Conservation (phyloP, 108 stramenopile species). For the Conticribra weissflogii region DNA sequence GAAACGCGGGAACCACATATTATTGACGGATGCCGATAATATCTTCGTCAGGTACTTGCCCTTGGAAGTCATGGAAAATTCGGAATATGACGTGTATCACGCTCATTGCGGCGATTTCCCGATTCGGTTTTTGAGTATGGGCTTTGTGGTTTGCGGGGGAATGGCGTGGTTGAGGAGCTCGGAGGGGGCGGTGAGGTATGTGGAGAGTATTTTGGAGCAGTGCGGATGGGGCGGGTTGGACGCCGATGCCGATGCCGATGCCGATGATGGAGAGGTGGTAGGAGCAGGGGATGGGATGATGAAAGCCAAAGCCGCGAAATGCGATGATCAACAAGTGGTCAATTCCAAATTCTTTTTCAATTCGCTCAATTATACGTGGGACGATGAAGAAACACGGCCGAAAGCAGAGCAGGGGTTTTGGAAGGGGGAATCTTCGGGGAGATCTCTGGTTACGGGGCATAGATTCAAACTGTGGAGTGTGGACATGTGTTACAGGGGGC, state of each 20-base stretch:
- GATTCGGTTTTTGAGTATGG: slow-evolving; percentile 27
- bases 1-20: slow-evolving; percentile 7
- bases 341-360: slow-evolving; percentile 35
- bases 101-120: slow-evolving; percentile 22
- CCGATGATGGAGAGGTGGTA: too few relatives aligned
- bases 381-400: not conserved
- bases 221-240: slow-evolving; percentile 10
- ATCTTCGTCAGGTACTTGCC: slow-evolving; percentile 26
- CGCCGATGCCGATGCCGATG: not conserved
- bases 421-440: slow-evolving; percentile 10
- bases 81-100: slow-evolving; percentile 22
- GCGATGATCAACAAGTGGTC: slow-evolving; percentile 37
- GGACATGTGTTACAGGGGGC: slow-evolving; percentile 18
- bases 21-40: slow-evolving; percentile 30
- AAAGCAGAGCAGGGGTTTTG: slow-evolving; percentile 7
- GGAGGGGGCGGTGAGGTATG: slow-evolving; percentile 13
- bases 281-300: too few relatives aligned
- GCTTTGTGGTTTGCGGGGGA: slow-evolving; percentile 27
- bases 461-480: slow-evolving; percentile 27
- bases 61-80: slow-evolving; percentile 5
- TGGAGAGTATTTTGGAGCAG: slow-evolving; percentile 22
- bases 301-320: slow-evolving; percentile 11
- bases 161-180: slow-evolving; percentile 23
- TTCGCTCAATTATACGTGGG: slow-evolving; percentile 23
- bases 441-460: slow-evolving; percentile 20